Evolutionary conservation across 305 asterid genomes (phyloP).

Genomic region (Vinca major): DNA sequence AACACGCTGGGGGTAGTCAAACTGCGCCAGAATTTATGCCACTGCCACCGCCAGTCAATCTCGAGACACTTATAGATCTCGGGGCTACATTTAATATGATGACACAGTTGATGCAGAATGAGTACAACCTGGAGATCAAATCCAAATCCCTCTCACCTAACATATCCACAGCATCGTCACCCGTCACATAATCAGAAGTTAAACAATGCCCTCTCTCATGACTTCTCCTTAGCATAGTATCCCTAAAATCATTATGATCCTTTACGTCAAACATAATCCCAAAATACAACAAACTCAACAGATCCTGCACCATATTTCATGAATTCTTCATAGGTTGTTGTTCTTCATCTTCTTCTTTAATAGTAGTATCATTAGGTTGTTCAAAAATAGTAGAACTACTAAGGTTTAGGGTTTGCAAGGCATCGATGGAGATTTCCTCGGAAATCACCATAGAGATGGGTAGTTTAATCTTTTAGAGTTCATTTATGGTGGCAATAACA

Average conservation of each 20-base stretch:
- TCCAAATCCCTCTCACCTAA: conserved; percentile 76
- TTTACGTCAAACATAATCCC: conserved; percentile 47
- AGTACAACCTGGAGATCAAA: too few relatives aligned
- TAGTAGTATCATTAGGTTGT: neutral
- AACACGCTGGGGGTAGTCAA: too few relatives aligned
- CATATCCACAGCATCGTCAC: conserved; percentile 62
- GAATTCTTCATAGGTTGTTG: neutral
- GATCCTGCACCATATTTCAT: conserved; percentile 33
- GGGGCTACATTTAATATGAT: too few relatives aligned
- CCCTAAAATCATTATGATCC: conserved; percentile 31
- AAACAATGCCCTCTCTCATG: conserved; percentile 88
- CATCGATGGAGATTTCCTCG: conserved; percentile 28
- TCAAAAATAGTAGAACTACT: neutral
- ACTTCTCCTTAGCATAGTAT: conserved; percentile 66
- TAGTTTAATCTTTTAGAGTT: conserved; percentile 61
- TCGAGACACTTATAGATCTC: too few relatives aligned
- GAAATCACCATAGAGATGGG: conserved; percentile 51
- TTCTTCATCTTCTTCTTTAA: conserved; percentile 7
- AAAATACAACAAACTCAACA: conserved; percentile 43
- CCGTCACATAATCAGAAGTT: conserved; percentile 80
- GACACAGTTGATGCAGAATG: too few relatives aligned
- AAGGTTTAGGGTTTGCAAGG: neutral
- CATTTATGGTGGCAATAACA: conserved; percentile 54
- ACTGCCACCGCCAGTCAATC: too few relatives aligned
- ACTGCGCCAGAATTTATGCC: too few relatives aligned